Conservation (phyloP, 1,284 basidiomycete genomes). For the Rhodotorula sp. region DNA sequence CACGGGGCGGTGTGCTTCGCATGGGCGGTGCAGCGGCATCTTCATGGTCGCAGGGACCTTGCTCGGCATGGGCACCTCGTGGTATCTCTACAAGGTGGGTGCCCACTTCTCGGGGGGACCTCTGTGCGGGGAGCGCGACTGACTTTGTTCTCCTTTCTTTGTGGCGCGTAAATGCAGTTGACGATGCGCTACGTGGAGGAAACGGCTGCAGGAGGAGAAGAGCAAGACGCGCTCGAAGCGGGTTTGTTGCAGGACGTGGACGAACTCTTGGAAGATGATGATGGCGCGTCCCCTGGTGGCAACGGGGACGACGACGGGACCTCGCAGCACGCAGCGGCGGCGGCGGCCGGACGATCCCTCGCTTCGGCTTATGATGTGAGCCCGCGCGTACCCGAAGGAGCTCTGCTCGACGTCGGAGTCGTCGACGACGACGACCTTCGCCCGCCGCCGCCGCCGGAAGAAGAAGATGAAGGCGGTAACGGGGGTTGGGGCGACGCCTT, state of each 20-base stretch:
- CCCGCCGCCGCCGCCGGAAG: not conserved
- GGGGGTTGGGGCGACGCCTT: constrained; percentile 1
- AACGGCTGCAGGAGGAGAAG: constrained; percentile 57
- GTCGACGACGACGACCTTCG: not conserved
- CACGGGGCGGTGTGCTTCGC: no score
- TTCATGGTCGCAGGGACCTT: constrained; percentile 62
- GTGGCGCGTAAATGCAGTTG: not conserved
- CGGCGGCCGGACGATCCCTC: not conserved
- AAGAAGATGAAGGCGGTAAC: not conserved
- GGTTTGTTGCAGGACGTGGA: constrained; percentile 27
- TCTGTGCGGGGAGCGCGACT: not conserved
- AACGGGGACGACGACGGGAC: constrained; percentile 54
- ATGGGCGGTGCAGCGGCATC: constrained; percentile 43
- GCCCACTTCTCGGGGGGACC: no score
- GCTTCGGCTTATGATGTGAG: not conserved
- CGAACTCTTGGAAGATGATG: not conserved
- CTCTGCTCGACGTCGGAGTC: not conserved
- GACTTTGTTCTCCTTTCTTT: not conserved
- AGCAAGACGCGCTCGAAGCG: constrained; percentile 16
- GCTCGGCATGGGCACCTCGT: constrained; percentile 62
- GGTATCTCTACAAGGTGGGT: constrained; percentile 55
- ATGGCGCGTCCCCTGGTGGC: constrained; percentile 19
- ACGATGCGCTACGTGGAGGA: constrained; percentile 49
- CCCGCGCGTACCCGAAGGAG: constrained; percentile 50
- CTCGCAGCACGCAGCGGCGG: constrained; percentile 7